Evolutionary conservation across 2,329 filamentous ascomycete genomes (phyloP), one percentile per base, ranked within the genome.

Genomic region (Monosporascus sp.): DNA sequence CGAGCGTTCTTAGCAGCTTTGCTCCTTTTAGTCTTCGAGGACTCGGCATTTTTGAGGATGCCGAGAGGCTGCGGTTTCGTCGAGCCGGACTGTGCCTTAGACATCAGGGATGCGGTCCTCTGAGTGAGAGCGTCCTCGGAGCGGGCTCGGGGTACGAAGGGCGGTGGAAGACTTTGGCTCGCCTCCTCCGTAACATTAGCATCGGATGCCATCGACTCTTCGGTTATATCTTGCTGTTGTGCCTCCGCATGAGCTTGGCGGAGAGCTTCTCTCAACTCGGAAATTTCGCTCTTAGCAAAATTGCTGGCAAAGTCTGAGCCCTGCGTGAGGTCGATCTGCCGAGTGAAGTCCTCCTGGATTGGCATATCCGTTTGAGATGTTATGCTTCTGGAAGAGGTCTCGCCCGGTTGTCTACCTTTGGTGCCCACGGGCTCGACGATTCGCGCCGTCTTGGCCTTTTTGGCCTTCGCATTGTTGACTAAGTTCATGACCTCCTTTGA

Each of bases 291-390:
- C 45, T 61, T 57, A 36, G 65, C 64, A 58, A 68, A 64, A 48
- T 67, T 60, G 58, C 61, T 66, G 31, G 58, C 64, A 50, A 66
- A 68, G 49, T 68, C 66, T 16, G 68, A 68, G 20, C 66, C 69
- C 43, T 69, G 65, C 6, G 65, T 69, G 26, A 72, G 58, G 52
- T 72, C 61, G 45, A 72, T 62, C 54, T 72, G 67, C 46, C 64
- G 66, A 9, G 70, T 72, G 27, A 65, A 70, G 54, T 73, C 69
- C 9, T 73, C 70, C 48, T 72, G 67, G 38, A 68, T 61, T 44
- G 67, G 64, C 56, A 69, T 61, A 49, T 65, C 66, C n/a, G 55
- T 64, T 26, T 66, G 62, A 48, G 66, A 64, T 48, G 62, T 63
- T 47, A 59, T 65, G 64, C 62, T 72, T 59, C 66, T 71, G 59